phyloP scores from a whole-genome alignment of 2,329 filamentous ascomycete genomes.

The Colletotrichum eleusines region DNA sequence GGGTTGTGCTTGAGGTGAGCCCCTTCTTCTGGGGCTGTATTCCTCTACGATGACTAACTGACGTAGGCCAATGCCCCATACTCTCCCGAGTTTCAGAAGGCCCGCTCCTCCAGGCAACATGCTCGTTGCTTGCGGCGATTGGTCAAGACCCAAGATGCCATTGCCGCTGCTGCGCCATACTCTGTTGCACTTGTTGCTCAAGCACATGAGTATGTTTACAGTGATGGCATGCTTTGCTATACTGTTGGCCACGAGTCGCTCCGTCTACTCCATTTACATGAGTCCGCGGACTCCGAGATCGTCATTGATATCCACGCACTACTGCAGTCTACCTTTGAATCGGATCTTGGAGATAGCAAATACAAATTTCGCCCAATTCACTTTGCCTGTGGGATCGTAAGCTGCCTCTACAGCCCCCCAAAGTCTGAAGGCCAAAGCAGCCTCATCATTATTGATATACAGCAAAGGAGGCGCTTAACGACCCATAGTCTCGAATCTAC shows the following conservation, averaged over 20 bases:
- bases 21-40: background rate
- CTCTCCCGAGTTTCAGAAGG: slow-evolving; percentile 44
- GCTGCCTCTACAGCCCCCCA: slow-evolving; percentile 65
- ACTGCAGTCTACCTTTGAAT: background rate
- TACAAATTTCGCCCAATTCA: slow-evolving; percentile 68
- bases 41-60: slow-evolving; percentile 41
- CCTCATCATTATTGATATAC: slow-evolving; percentile 65
- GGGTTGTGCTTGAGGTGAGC: slow-evolving; percentile 68
- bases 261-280: slow-evolving; percentile 69
- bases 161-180: slow-evolving; percentile 73
- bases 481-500: slow-evolving; percentile 57
- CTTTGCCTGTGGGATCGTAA: slow-evolving; percentile 68
- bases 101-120: slow-evolving; percentile 51
- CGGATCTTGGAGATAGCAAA: slow-evolving; percentile 45
- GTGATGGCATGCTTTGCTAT: slow-evolving; percentile 75
- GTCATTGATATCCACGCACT: slow-evolving; percentile 57
- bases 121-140: slow-evolving; percentile 69
- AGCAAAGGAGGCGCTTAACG: slow-evolving; percentile 54
- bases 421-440: slow-evolving; percentile 54
- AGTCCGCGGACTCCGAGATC: slow-evolving; percentile 51
- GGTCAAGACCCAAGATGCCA: slow-evolving; percentile 70
- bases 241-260: slow-evolving; percentile 60
- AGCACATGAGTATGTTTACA: slow-evolving; percentile 72
- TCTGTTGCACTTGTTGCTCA: slow-evolving; percentile 69
- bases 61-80: slow-evolving; percentile 42